Evolutionary conservation across 2,329 filamentous ascomycete genomes (phyloP), one percentile per base, ranked within the genome.

Genomic region (Ceratocystis huliohia): DNA sequence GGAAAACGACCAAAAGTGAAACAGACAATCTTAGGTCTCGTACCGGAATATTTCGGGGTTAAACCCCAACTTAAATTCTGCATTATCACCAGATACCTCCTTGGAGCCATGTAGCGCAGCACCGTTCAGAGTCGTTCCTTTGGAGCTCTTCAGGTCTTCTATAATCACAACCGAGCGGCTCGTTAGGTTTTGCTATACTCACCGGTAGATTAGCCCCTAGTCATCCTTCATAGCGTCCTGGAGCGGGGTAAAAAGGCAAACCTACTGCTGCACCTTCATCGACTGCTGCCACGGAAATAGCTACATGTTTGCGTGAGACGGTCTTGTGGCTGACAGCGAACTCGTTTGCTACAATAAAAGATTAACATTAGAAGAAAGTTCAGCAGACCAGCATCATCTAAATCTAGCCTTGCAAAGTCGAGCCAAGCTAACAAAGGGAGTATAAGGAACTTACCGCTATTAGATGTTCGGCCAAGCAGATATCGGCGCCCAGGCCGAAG

Each of bases 271-370:
- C 84, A 61, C 84, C 87, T 15, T 85, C 77, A 50, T 79, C 76
- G 46, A 93, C 87, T 0, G 77, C 71, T 61, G 82, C 84, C 5
- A 97, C 84, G 53, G 85, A 81, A 63, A 99, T 86, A 41, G 86
- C 86, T 70, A 96, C 78, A 75, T 99, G 94, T 72, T 94, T 90
- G 66, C 93, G 83, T 41, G 94, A 99, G 62, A 99, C 89, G 0
- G 87, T 88, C 72, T 88, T 89, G 72, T 94, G 83, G 5, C 87
- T 83, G 70, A 96, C 88, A 28, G 83, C 85, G 70, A 89, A 77
- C 71, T 82, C 84, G 2, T 84, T 84, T 65, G 83, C 87, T 89
- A 53, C 6, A 41, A 41, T 15, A 15, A 1, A 15, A 41, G 3
- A 15, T 41, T 3, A 15, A 41, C 15, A 10, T 41, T 41, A 41